Evolutionary conservation across 495 filamentous ascomycete species (phyloP).

Genomic region (Evansstolkia leycettana): DNA sequence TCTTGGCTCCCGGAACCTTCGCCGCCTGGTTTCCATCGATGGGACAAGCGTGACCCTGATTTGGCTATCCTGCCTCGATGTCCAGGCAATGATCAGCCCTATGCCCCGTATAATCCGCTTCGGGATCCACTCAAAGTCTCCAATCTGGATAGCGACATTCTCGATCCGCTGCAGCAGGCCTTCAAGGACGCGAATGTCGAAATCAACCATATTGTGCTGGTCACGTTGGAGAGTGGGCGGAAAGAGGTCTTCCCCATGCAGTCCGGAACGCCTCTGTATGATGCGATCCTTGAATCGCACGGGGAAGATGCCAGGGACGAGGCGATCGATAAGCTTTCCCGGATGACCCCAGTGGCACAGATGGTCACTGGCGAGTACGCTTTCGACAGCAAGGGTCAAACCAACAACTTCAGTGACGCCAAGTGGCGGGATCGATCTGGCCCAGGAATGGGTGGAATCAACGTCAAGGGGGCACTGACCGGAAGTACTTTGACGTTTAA

Average conservation of each 20-base stretch:
- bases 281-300: conserved; percentile 22
- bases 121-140: conserved; percentile 31
- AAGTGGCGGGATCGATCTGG: conserved; percentile 12
- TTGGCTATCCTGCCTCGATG: neutral
- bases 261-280: conserved; percentile 25
- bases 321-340: conserved; percentile 18
- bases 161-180: conserved; percentile 17
- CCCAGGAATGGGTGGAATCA: conserved; percentile 29
- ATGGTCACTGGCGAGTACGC: conserved; percentile 30
- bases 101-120: conserved; percentile 18
- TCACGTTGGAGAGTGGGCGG: conserved; percentile 34
- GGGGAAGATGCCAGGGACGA: conserved; percentile 6
- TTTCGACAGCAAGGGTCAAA: conserved; percentile 18
- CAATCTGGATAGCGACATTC: conserved; percentile 24
- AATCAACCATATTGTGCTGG: conserved; percentile 30
- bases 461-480: conserved; percentile 28
- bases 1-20: conserved; percentile 16
- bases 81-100: neutral
- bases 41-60: conserved; percentile 1
- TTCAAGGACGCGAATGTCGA: conserved; percentile 15
- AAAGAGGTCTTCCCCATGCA: conserved; percentile 36
- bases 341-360: conserved; percentile 26
- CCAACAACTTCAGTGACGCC: conserved; percentile 11
- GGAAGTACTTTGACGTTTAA: conserved; percentile 36
- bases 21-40: conserved; percentile 18